phyloP scores from a whole-genome alignment of 306 rosid species.

The Cicer cuneatum region DNA sequence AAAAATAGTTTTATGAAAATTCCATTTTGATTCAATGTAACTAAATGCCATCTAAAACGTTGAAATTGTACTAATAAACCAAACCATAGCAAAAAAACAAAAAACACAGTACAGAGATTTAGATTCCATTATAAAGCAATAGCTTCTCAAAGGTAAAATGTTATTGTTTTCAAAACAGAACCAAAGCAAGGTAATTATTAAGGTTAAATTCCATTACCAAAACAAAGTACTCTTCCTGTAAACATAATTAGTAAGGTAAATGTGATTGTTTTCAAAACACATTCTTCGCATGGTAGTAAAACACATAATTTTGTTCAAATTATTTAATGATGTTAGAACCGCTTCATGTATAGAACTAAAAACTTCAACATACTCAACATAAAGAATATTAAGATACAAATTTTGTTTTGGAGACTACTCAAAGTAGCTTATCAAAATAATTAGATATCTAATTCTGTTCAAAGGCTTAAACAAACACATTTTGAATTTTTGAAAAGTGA shows the following conservation, averaged over 20 bases:
- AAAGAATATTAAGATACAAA: too few relatives aligned
- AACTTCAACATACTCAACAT: too few relatives aligned
- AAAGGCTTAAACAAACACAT: neutral
- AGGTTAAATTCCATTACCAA: too few relatives aligned
- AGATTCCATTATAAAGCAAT: neutral
- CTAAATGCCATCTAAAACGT: neutral
- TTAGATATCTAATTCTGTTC: neutral
- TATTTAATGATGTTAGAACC: too few relatives aligned
- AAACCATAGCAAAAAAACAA: neutral
- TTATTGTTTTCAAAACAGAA: too few relatives aligned
- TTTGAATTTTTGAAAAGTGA: neutral
- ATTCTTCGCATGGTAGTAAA: too few relatives aligned
- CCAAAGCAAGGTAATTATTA: too few relatives aligned
- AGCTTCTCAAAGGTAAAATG: too few relatives aligned
- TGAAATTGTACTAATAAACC: too few relatives aligned
- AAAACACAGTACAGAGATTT: neutral
- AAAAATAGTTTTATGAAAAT: neutral
- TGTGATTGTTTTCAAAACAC: neutral
- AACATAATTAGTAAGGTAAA: neutral
- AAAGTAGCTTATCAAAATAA: constrained; percentile 4
- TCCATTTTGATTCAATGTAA: constrained; percentile 2
- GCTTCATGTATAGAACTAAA: too few relatives aligned
- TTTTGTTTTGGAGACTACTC: neutral
- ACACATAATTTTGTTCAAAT: too few relatives aligned
- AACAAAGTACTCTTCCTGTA: constrained; percentile 41